These are phyloP conservation scores for Immersiporthe knoxdaviesiana DNA, from an alignment of 2,329 filamentous ascomycete genomes.

Conservation along the genomic window DNA sequence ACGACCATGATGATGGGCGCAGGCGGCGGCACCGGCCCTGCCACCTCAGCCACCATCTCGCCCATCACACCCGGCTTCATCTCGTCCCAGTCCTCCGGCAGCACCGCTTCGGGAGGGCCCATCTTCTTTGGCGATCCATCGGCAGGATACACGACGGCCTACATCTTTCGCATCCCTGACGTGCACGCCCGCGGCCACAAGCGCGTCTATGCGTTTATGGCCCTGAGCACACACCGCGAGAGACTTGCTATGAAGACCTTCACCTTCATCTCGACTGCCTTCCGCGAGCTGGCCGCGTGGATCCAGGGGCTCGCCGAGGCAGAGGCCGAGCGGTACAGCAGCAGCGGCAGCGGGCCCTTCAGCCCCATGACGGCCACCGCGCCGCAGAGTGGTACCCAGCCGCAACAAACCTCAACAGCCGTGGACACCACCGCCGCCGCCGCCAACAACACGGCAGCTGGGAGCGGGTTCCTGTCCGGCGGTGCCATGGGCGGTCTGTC, in stretches of 20 bases:
- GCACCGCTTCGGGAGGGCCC: constrained; percentile 63
- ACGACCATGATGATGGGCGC: not conserved
- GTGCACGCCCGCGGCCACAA: constrained; percentile 69
- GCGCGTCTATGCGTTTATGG: constrained; percentile 70
- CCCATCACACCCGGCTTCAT: constrained; percentile 51
- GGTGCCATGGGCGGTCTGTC: constrained; percentile 55
- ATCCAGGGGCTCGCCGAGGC: constrained; percentile 67
- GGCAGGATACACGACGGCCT: constrained; percentile 70
- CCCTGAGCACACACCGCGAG: constrained; percentile 67
- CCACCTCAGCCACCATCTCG: constrained; percentile 30
- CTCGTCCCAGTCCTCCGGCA: constrained; percentile 56
- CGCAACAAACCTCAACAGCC: constrained; percentile 37
- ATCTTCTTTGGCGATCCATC: constrained; percentile 70
- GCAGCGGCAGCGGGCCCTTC: constrained; percentile 38
- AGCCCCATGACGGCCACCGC: not conserved
- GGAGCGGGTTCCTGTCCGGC: constrained; percentile 60
- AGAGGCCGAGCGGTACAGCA: constrained; percentile 58
- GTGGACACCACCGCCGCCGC: constrained; percentile 32
- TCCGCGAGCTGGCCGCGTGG: constrained; percentile 67
- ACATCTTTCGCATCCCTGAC: constrained; percentile 71
- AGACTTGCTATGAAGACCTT: constrained; percentile 69
- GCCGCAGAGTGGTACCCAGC: constrained; percentile 40
- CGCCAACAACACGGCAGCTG: constrained; percentile 40
- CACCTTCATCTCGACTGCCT: constrained; percentile 62
- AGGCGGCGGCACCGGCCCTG: constrained; percentile 35